Evolutionary conservation across 345 rosid genomes (phyloP), one percentile per base, ranked within the genome.

Genomic region (Gossypium turneri): DNA sequence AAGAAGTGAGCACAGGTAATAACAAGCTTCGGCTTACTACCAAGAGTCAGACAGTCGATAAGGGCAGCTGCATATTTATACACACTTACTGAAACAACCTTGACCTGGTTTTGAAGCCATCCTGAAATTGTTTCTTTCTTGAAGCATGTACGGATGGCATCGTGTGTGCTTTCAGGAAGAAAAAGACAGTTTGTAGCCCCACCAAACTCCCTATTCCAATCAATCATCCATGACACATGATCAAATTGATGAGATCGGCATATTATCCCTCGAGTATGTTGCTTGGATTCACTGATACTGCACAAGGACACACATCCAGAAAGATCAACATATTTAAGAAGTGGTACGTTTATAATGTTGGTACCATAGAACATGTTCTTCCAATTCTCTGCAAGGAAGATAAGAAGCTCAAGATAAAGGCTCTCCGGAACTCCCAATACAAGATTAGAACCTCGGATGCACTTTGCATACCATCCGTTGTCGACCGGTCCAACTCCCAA

Each of bases 341-440:
- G 71, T 19, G 95, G 89, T 43, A 88, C 79, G n/a, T 47, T 58
- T 25, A 5, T 51, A 74, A 89, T 81, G 63, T 29, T 60, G 9
- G 92, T 82, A 4, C 2, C 5, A 10, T 24, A 4, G 44, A 92
- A 88, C 4, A 73, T 74, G 6, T 84, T 67, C 12, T 64, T 12
- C 97, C 94, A 90, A 17, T 89, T 84, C 62, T 75, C 82, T 27
- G 90, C 86, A 3, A 92, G 25, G 75, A 88, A 87, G 1, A 75
- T 29, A 10, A 90, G 88, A 51, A 92, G 78, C 34, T 87, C 84
- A 50, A 78, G 64, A 76, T 92, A 92, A 20, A 82, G 75, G 12
- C 52, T 74, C 61, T 92, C 92, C 0, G 88, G 73, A 13, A 88
- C 88, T 75, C 86, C 82, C 53, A 52, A 59, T 22, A 81, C 80